Evolutionary conservation across 1,139 yeast species (phyloP).

Genomic region (Sugiyamaella xylanicola): DNA sequence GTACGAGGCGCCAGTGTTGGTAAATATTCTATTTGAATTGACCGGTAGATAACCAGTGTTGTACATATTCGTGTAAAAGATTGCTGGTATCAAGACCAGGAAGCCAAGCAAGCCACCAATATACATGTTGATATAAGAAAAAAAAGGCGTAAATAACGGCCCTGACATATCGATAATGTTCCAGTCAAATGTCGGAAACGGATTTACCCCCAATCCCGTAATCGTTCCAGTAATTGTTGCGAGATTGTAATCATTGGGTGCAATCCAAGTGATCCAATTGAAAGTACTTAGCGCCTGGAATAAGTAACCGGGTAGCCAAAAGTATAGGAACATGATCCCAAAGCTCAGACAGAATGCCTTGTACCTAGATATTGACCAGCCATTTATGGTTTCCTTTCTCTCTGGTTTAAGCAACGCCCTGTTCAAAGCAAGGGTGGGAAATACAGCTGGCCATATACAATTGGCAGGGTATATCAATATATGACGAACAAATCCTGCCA

Average conservation of each 20-base stretch:
- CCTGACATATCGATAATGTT: conserved; percentile 42
- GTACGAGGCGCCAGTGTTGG: conserved; percentile 51
- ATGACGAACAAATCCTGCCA: conserved; percentile 62
- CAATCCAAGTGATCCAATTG: conserved; percentile 67
- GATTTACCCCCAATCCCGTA: conserved; percentile 57
- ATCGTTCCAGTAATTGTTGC: conserved; percentile 60
- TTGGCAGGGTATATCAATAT: conserved; percentile 60
- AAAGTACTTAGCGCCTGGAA: conserved; percentile 54
- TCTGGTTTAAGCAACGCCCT: conserved; percentile 53
- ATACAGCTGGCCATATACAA: conserved; percentile 59
- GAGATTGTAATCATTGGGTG: conserved; percentile 55
- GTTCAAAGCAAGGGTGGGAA: conserved; percentile 61
- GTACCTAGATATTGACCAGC: conserved; percentile 55
- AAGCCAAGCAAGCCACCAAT: conserved; percentile 21
- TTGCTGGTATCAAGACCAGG: conserved; percentile 20
- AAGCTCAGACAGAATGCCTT: conserved; percentile 48
- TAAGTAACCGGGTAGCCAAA: conserved; percentile 58
- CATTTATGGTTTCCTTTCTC: conserved; percentile 46
- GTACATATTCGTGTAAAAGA: conserved; percentile 48
- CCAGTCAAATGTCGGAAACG: conserved; percentile 57
- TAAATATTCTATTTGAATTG: conserved; percentile 51
- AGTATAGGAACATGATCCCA: conserved; percentile 50
- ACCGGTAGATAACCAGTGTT: conserved; percentile 58
- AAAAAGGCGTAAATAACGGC: conserved; percentile 49
- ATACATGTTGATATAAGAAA: conserved; percentile 37